Conservation (phyloP, 2,329 filamentous ascomycete species). For the Colletotrichum ledebouriae region DNA sequence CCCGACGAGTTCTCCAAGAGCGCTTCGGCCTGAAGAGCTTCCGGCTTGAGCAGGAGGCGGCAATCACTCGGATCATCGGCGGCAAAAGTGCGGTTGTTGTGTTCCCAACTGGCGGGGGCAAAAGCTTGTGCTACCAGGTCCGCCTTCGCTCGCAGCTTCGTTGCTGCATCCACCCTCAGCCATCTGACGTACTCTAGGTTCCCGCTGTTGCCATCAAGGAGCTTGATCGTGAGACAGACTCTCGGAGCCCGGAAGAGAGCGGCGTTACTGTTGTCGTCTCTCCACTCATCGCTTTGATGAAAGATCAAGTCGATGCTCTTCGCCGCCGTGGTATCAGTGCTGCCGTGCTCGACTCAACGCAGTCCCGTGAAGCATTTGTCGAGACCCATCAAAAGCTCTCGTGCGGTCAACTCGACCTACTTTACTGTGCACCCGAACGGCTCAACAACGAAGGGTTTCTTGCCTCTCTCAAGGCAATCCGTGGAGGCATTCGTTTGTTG, state of each 20-base stretch:
- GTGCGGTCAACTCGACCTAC: conserved; percentile 62
- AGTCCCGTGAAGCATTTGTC: conserved; percentile 61
- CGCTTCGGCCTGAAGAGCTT: conserved; percentile 57
- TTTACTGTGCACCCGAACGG: conserved; percentile 72
- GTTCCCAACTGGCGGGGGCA: conserved; percentile 64
- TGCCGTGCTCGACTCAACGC: conserved; percentile 69
- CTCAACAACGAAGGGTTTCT: conserved; percentile 73
- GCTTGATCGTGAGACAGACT: conserved; percentile 52
- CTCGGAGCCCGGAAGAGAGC: conserved; percentile 48
- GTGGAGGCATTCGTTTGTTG: conserved; percentile 68
- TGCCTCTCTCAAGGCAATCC: conserved; percentile 65
- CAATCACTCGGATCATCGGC: conserved; percentile 54
- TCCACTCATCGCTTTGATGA: conserved; percentile 70
- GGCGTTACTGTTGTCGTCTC: conserved; percentile 70
- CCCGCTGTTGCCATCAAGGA: conserved; percentile 62
- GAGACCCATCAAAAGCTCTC: conserved; percentile 54
- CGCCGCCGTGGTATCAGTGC: conserved; percentile 63
- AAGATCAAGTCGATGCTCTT: conserved; percentile 71
- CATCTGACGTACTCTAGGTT: conserved; percentile 50
- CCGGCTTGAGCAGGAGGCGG: conserved; percentile 60
- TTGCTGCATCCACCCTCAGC: background rate
- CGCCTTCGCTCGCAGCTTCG: conserved; percentile 5
- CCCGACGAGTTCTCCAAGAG: conserved; percentile 51
- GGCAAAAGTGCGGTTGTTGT: conserved; percentile 59
- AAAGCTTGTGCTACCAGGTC: conserved; percentile 64